Evolutionary conservation across 2,329 filamentous ascomycete species (phyloP), one percentile per base, ranked within the genome.

Genomic region (Madurella mycetomatis): DNA sequence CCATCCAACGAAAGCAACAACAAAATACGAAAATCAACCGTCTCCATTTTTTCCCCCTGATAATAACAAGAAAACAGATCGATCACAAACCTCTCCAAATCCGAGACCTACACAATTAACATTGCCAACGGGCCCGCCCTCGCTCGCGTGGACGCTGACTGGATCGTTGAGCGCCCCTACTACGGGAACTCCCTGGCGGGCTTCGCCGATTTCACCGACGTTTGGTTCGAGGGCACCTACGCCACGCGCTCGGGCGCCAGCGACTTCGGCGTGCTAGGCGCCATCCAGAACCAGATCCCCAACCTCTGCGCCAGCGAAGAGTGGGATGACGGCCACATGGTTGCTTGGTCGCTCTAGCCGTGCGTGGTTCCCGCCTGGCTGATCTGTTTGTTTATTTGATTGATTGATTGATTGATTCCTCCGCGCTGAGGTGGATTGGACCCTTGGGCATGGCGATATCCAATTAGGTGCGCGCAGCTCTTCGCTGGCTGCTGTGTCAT

Each of bases 111-210:
- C 50, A 55, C 52, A 11, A 52, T 65, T 13, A 53, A 9, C 0
- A 32, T 63, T 34, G 18, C 17, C 1, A 16, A 15, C 15, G 64
- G 64, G 16, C 43, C 60, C 0, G 41, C 59, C 2, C 58, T 66
- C 1, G 59, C 49, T 1, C 59, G 64, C 2, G 47, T 61, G 16
- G 54, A 65, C 47, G 62, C 61, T n/a, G 64, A 65, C 55, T 66
- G 61, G 59, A 57, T 65, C n/a, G 53, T 66, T 9, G 64, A 66
- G 54, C 55, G 62, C 11, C 64, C 64, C 9, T 52, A 54, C 49
- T 61, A 58, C 51, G 60, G 60, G 18, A 13, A 31, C 13, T 40
- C 54, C 4, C 55, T 60, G 1, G 55, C 59, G 11, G 55, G 57
- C 31, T 61, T 65, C 19, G 55, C 64, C 1, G 13, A 41, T 17